phyloP scores from a whole-genome alignment of 257 asterid genomes.

The Plectranthus barbatus region DNA sequence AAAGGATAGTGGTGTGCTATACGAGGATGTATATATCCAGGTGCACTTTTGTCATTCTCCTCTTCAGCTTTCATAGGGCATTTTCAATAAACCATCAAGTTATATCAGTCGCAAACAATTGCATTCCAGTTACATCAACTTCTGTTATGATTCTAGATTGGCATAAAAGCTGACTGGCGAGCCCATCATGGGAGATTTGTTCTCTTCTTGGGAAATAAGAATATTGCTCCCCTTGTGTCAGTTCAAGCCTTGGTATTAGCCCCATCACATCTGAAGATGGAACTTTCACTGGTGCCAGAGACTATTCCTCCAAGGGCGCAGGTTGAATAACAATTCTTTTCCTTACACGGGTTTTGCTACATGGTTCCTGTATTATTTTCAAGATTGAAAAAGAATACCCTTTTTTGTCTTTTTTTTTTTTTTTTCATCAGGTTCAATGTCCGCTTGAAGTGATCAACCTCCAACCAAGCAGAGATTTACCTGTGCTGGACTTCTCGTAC shows the following conservation, averaged over 20 bases:
- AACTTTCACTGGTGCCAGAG: constrained; percentile 80
- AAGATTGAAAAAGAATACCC: not conserved
- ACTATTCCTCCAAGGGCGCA: constrained; percentile 97
- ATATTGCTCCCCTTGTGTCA: constrained; percentile 63
- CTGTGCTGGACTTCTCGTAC: constrained; percentile 87
- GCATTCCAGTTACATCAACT: not conserved
- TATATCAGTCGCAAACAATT: constrained; percentile 6
- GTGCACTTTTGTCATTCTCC: constrained; percentile 24
- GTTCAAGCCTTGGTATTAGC: constrained; percentile 72
- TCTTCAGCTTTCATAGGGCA: constrained; percentile 3
- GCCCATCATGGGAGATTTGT: constrained; percentile 79
- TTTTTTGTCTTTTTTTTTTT: not conserved
- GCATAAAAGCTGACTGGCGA: constrained; percentile 93
- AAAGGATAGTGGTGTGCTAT: constrained; percentile 90
- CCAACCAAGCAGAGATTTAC: constrained; percentile 83
- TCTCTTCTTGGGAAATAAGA: constrained; percentile 92
- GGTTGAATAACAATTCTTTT: constrained; percentile 31
- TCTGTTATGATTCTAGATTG: constrained; percentile 49
- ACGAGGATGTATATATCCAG: constrained; percentile 93
- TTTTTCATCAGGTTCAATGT: constrained; percentile 64
- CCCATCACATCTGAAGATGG: constrained; percentile 72
- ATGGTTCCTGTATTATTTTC: not conserved
- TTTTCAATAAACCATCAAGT: not conserved
- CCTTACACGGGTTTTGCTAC: not conserved
- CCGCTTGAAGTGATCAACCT: constrained; percentile 85